These are phyloP conservation scores for Fusarium proliferatum DNA, from an alignment of 2,329 filamentous ascomycete species.

Conservation along the genomic window DNA sequence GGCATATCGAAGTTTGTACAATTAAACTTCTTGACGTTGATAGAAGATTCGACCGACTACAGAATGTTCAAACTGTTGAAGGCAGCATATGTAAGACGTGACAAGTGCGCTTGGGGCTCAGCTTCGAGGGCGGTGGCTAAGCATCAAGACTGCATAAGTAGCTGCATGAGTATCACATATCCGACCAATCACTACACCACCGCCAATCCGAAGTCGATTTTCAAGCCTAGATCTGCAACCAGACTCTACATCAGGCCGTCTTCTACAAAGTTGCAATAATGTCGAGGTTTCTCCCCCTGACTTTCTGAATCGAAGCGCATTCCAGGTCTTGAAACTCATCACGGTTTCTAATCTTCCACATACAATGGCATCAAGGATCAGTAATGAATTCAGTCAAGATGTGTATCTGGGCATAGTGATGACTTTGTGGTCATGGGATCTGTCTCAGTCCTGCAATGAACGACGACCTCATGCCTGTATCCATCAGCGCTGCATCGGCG, in stretches of 20 bases:
- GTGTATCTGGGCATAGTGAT: not conserved
- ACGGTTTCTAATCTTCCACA: fast-evolving
- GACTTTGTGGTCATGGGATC: not conserved
- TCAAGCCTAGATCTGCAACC: not conserved
- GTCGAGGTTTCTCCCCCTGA: too few relatives aligned
- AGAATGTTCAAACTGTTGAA: too few relatives aligned
- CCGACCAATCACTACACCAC: not conserved
- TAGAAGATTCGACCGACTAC: too few relatives aligned
- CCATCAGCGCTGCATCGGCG: not conserved
- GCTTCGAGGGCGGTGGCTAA: not conserved
- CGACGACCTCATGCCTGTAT: not conserved
- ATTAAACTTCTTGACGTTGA: too few relatives aligned
- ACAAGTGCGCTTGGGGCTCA: not conserved
- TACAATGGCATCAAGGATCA: not conserved
- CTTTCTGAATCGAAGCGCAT: fast-evolving
- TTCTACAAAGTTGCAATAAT: not conserved
- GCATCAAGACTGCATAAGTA: not conserved
- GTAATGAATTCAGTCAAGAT: not conserved
- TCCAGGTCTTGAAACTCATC: not conserved
- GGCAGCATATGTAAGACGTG: not conserved
- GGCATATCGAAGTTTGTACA: too few relatives aligned
- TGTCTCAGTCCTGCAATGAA: not conserved
- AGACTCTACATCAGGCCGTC: not conserved
- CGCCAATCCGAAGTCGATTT: not conserved
- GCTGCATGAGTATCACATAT: not conserved